Evolutionary conservation across 2,329 filamentous ascomycete species (phyloP).

Genomic region (Clathrospora elynae): DNA sequence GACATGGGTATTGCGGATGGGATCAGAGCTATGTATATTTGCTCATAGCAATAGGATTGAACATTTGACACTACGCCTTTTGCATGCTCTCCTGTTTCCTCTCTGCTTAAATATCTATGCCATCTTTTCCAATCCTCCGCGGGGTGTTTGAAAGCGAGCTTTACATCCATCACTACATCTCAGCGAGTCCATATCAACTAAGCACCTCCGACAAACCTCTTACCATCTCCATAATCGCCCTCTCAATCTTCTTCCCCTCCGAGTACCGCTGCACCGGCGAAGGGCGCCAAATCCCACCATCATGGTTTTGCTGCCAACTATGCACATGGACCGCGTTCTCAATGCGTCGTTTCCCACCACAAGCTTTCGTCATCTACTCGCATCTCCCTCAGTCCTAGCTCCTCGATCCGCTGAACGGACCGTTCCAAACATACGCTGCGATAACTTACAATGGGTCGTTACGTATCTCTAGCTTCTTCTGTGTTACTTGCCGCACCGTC

Average conservation of each 20-base stretch:
- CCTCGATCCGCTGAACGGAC: constrained; percentile 5
- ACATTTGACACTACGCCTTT: background rate
- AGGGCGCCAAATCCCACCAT: too few relatives aligned
- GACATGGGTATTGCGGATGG: background rate
- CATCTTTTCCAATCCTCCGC: too few relatives aligned
- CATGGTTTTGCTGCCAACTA: constrained; percentile 4
- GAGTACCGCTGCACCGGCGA: too few relatives aligned
- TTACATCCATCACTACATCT: too few relatives aligned
- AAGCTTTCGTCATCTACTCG: constrained; percentile 8
- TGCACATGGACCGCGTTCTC: constrained; percentile 1
- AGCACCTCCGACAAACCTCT: too few relatives aligned
- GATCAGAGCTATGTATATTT: background rate
- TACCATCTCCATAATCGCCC: too few relatives aligned
- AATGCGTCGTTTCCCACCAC: constrained; percentile 4
- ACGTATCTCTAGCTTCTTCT: too few relatives aligned
- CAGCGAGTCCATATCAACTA: too few relatives aligned
- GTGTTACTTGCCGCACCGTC: background rate
- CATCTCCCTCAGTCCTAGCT: constrained; percentile 5
- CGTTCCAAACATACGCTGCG: constrained; percentile 20
- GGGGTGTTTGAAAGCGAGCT: too few relatives aligned
- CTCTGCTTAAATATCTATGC: too few relatives aligned
- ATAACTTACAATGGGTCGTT: too few relatives aligned
- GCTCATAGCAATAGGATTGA: constrained; percentile 2
- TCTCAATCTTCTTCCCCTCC: too few relatives aligned
- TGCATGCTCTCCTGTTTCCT: background rate